Base-by-base conservation (phyloP, 2,329 filamentous ascomycete genomes). In the Ceratocystiopsis sp. region DNA sequence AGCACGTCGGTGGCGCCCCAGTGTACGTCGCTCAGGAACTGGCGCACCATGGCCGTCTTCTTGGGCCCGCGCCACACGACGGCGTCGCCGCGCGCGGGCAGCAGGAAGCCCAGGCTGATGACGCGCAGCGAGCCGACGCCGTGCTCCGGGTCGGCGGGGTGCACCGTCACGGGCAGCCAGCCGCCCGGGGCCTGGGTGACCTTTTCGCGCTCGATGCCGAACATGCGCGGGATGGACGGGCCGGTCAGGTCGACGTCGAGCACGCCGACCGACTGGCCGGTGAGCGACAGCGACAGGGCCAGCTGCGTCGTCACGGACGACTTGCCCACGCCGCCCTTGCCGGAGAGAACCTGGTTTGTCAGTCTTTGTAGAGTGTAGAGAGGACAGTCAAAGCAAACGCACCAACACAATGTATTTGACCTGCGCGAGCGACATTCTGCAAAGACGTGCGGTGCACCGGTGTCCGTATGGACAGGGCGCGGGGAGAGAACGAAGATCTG, bases 1-100 rank as follows among this genome's bases (percentile, higher is more conserved):
- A 98, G 69, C 56, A 84, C 96, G 58, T 96, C 89, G n/a, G 84
- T 75, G 19, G 79, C 73, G 43, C 75, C 73, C 91, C 91, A 96
- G 29, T 84, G 69, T 5, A 95, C 87, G 55, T 95, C 87, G 1
- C 83, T 81, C 25, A 98, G 68, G 57, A 98, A 98, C 59, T 98
- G 91, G 36, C 87, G 78, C 46, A 98, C 85, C 91, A 98, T 98
- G 41, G 91, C 91, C 5, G 91, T 98, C 66, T 98, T 98, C 64
- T 98, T 98, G 3, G 91, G 91, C 0, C 91, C 91, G 42, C 91
- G 76, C 91, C 91, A 98, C 35, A 98, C 91, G 0, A 98, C 87
- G 0, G 91, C 89, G 53, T 95, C 86, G 48, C 83, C 84, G 52
- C 89, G 70, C 48, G 78, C 75, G 4, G 80, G 78, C 7, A 98